Base-by-base conservation (phyloP, 495 filamentous ascomycete species). In the Podospora comata region DNA sequence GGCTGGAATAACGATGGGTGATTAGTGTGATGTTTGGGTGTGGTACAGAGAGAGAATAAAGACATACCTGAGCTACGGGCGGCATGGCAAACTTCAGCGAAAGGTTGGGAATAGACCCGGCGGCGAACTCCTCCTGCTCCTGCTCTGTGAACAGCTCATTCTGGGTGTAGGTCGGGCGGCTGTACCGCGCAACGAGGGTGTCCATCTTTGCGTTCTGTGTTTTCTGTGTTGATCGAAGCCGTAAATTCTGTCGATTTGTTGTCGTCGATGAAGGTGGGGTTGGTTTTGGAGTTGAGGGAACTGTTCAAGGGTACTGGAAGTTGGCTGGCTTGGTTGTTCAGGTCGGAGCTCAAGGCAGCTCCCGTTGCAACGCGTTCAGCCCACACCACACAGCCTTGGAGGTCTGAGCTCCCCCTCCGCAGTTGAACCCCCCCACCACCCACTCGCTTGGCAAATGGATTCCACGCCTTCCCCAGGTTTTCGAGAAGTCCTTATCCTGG, bases 61-160 rank as follows among this genome's bases (percentile, higher is more conserved):
- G 3, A 58, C 88, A 78, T 82, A 97, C 94, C 76, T 95, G 91
- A 68, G 91, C 88, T 80, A 97, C 87, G n/a, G 95, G 94, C 65
- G 95, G 95, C 78, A 99, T 89, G 72, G 90, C 88, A 79, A 99
- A 99, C 78, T 91, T 93, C 71, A 97, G 87, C 20, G 91, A 92
- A 69, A 96, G 80, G 59, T 75, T 79, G 71, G 92, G 87, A 69
- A 89, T 85, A 64, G 86, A 83, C 71, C 87, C 83, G 74, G 81
- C 84, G 75, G 81, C 84, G 72, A 91, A 84, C 74, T 96, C 91
- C 73, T 88, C 82, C 76, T 94, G 86, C 70, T 96, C 89, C 78
- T 92, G 86, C 75, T 91, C 85, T 62, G 85, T 84, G 76, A 88
- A 88, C 73, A 85, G 84, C 79, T 95, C 90, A 70, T 90, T 87